phyloP scores from a whole-genome alignment of 495 filamentous ascomycete genomes.

The Penicillium pulvis region DNA sequence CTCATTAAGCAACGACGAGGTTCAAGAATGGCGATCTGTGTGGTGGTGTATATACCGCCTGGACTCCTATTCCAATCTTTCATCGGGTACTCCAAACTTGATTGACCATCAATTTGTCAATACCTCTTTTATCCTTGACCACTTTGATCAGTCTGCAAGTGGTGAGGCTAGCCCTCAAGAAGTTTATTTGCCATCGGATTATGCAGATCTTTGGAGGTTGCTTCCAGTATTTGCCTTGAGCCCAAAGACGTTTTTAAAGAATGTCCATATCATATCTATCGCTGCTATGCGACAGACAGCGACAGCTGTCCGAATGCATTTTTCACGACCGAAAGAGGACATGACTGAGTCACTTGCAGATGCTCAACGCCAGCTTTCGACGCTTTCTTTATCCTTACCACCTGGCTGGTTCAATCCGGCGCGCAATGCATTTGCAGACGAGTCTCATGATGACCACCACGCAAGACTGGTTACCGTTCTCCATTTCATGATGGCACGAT shows the following conservation, averaged over 20 bases:
- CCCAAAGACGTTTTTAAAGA: background rate
- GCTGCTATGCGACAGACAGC: constrained; percentile 18
- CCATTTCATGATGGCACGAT: constrained; percentile 17
- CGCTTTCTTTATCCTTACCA: constrained; percentile 20
- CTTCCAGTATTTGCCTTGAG: background rate
- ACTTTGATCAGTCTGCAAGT: background rate
- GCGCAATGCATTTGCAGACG: constrained; percentile 23
- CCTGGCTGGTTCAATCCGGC: constrained; percentile 18
- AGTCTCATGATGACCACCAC: constrained; percentile 18
- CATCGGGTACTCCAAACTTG: constrained; percentile 19
- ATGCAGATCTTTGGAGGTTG: background rate
- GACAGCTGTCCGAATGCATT: constrained; percentile 7
- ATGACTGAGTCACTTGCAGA: constrained; percentile 7
- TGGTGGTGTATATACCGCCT: constrained; percentile 48
- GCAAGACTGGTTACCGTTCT: constrained; percentile 18
- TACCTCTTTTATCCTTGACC: constrained; percentile 13
- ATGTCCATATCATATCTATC: constrained; percentile 12
- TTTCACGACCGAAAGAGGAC: constrained; percentile 1
- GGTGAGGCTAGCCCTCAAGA: background rate
- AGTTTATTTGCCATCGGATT: constrained; percentile 6
- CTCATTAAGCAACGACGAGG: constrained; percentile 28
- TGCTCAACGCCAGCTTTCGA: constrained; percentile 17
- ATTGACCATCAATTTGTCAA: constrained; percentile 16
- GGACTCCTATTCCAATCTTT: constrained; percentile 34
- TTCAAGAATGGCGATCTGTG: constrained; percentile 38